Conservation (phyloP, 805 yeast species). For the Grigorovia jiainica region DNA sequence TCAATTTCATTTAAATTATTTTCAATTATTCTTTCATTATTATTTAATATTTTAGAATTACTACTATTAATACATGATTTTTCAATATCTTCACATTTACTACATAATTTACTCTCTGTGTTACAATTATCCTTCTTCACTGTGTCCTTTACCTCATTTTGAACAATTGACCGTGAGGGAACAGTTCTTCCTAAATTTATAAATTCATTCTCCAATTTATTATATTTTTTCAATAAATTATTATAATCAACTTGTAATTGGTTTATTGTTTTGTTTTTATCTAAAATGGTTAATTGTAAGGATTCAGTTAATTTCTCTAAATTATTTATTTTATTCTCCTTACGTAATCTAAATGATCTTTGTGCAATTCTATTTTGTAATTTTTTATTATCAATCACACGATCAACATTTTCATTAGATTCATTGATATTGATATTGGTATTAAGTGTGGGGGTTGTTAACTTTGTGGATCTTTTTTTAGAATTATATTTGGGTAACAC, state of each 20-base stretch:
- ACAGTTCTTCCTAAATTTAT: conserved; percentile 27
- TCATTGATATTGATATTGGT: not conserved
- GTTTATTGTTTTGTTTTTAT: too few relatives aligned
- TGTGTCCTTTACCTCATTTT: not conserved
- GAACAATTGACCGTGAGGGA: not conserved
- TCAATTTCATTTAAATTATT: conserved; percentile 4
- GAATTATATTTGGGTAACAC: conserved; percentile 13
- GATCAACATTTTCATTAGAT: not conserved
- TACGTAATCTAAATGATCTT: conserved; percentile 77
- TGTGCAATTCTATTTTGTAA: conserved; percentile 91
- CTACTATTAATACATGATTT: conserved; percentile 18
- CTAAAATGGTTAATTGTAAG: conserved; percentile 6
- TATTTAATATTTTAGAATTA: not conserved
- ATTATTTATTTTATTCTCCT: conserved; percentile 74
- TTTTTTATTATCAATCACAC: conserved; percentile 42
- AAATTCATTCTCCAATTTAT: conserved; percentile 9
- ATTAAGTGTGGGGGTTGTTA: not conserved
- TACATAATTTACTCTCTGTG: conserved; percentile 21
- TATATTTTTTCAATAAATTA: conserved; percentile 39
- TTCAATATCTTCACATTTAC: conserved; percentile 34
- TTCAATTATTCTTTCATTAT: not conserved
- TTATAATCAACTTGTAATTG: too few relatives aligned
- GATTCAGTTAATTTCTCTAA: conserved; percentile 41
- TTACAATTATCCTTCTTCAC: not conserved
- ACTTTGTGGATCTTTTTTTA: not conserved